Evolutionary conservation across 129 eudicot species (phyloP).

Genomic region (Solidago caesia): DNA sequence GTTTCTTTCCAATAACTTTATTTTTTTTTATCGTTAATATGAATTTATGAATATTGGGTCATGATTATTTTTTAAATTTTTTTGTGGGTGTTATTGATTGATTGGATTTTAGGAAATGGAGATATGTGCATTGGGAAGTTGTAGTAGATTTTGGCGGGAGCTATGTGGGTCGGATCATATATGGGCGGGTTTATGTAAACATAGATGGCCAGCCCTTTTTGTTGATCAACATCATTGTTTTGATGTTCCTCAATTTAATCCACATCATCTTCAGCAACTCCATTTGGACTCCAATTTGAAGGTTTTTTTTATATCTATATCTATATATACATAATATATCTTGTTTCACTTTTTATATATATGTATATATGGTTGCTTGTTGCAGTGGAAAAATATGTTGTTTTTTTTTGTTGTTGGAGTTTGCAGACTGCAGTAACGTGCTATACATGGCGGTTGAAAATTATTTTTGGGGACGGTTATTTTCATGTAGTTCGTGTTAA

Average conservation of each 20-base stretch:
- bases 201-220: conserved; percentile 71
- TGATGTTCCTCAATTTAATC: conserved; percentile 37
- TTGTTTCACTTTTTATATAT: not conserved
- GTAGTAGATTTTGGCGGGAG: conserved; percentile 83
- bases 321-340: not conserved
- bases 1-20: conserved; percentile 16
- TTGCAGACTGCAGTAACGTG: too few relatives aligned
- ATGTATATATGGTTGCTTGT: not conserved
- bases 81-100: conserved; percentile 7
- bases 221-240: conserved; percentile 32
- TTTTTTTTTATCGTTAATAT: not conserved
- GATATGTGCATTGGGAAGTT: conserved; percentile 77
- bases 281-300: conserved; percentile 40
- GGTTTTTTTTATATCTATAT: conserved; percentile 25
- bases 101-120: conserved; percentile 46
- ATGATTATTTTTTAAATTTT: not conserved
- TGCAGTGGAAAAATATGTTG: not conserved
- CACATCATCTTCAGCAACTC: conserved; percentile 38
- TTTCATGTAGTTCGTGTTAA: too few relatives aligned
- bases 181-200: conserved; percentile 70
- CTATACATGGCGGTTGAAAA: too few relatives aligned
- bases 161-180: conserved; percentile 75
- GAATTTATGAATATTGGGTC: not conserved
- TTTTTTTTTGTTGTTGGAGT: not conserved
- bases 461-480: too few relatives aligned